phyloP scores from a whole-genome alignment of 805 yeast genomes.

The Cyberlindnera mrakii region DNA sequence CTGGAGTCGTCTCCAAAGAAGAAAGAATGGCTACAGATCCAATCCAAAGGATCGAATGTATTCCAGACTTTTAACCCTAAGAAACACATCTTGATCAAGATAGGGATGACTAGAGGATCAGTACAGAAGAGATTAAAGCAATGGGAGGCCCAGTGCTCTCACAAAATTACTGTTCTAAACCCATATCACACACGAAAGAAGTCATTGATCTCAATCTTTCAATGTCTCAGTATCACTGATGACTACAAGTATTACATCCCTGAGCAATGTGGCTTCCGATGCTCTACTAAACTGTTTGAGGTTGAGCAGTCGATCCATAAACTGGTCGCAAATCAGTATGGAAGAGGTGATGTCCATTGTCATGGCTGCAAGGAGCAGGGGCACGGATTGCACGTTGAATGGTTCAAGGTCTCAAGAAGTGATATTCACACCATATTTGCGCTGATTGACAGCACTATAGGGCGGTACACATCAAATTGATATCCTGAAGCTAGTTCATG shows the following conservation, averaged over 20 bases:
- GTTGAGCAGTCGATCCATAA: constrained; percentile 19
- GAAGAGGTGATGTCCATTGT: constrained; percentile 21
- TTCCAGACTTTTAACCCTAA: constrained; percentile 18
- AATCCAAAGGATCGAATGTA: neutral
- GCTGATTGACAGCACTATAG: constrained; percentile 9
- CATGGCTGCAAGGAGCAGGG: constrained; percentile 15
- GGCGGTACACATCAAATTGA: no score
- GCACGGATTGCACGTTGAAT: constrained; percentile 20
- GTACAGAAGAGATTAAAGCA: constrained; percentile 16
- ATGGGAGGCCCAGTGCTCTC: constrained; percentile 23
- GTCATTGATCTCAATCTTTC: constrained; percentile 3
- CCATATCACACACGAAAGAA: constrained; percentile 8
- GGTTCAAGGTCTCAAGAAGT: constrained; percentile 21
- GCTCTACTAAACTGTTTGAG: constrained; percentile 4
- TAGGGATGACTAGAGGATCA: constrained; percentile 20
- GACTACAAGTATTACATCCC: constrained; percentile 4
- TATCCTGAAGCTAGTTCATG: no score
- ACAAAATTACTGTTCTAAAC: constrained; percentile 10
- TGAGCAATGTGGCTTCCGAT: constrained; percentile 12
- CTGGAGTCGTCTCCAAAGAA: constrained; percentile 9
- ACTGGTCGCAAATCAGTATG: constrained; percentile 10
- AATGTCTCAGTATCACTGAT: constrained; percentile 3
- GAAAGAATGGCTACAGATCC: constrained; percentile 18
- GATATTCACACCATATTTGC: constrained; percentile 8
- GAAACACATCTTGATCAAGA: constrained; percentile 17